Evolutionary conservation across 2,329 filamentous ascomycete genomes (phyloP), one percentile per base, ranked within the genome.

Genomic region (Zelopaecilomyces penicillatus): DNA sequence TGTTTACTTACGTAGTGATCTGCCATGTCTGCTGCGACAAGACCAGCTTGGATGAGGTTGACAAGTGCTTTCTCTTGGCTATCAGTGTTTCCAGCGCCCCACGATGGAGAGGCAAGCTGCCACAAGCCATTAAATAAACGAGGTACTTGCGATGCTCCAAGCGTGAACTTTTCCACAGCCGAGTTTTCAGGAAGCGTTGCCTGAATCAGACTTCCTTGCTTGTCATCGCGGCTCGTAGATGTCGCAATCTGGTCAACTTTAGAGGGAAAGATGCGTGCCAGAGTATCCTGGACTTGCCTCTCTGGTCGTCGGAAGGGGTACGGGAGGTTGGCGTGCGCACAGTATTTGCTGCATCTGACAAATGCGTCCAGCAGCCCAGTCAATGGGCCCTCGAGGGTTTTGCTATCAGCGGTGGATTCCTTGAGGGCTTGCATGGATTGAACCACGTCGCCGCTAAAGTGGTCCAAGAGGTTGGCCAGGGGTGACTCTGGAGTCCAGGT

Each of bases 1-100:
- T 19, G 19, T 19, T 19, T 3, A 19, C 33, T 37, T 41, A 50
- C 73, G 48, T 76, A 76, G 50, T 75, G 73, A 54, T 76, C 73
- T 5, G 73, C 72, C 73, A 76, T 75, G 50, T 76, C 71, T 53
- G 65, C 67, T 1, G 60, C 63, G 5, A 44, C 44, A 10, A 56
- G 47, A 1, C 54, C 54, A n/a, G 43, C 30, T 30, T 51, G 42
- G 8, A 51, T 42, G 26, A 54, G 50, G 8, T 47, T 30, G 9
- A 43, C 31, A 26, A 56, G 48, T n/a, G 49, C 47, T 12, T 40
- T 38, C 19, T 53, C 37, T 40, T 54, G 53, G 35, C 49, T 49
- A 32, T 41, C 40, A 6, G 47, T 39, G 26, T 41, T 43, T 5
- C 48, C 48, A 27, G 50, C 49, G 6, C 60, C 59, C 59, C 58